Conservation (phyloP, 73 alveolate species). For the Stentor roeselii region DNA sequence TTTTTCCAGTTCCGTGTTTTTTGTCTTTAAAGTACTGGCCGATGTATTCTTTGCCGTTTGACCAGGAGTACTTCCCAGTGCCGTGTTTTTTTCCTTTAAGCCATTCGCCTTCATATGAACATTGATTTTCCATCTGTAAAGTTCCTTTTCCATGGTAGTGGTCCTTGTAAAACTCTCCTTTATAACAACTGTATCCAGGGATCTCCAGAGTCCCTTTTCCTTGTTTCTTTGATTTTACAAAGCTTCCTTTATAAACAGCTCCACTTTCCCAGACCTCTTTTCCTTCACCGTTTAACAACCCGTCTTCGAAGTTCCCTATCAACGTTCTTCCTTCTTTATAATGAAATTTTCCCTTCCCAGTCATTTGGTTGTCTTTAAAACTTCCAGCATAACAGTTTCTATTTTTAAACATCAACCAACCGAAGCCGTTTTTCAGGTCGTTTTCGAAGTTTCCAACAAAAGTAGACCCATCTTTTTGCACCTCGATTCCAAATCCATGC, state of each 20-base stretch:
- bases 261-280: not conserved
- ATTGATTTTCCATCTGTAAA: slow-evolving; percentile 41
- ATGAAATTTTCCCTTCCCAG: not conserved
- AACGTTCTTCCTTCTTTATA: too few relatives aligned
- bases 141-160: slow-evolving; percentile 44
- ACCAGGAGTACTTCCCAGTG: slow-evolving; percentile 47
- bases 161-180: slow-evolving; percentile 52
- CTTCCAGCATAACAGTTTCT: not conserved
- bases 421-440: not conserved
- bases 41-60: slow-evolving; percentile 48
- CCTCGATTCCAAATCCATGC: not conserved
- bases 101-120: slow-evolving; percentile 44
- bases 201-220: not conserved
- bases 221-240: not conserved
- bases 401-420: not conserved
- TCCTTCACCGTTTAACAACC: not conserved
- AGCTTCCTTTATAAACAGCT: not conserved
- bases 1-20: slow-evolving; percentile 14
- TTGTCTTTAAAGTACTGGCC: slow-evolving; percentile 46
- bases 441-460: slow-evolving; percentile 1
- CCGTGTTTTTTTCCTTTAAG: slow-evolving; percentile 54
- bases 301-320: slow-evolving; percentile 13
- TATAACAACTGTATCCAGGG: not conserved
- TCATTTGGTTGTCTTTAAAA: not conserved
- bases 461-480: slow-evolving; percentile 3